Conservation (phyloP, 83 land plant genomes). For the Picea mariana region DNA sequence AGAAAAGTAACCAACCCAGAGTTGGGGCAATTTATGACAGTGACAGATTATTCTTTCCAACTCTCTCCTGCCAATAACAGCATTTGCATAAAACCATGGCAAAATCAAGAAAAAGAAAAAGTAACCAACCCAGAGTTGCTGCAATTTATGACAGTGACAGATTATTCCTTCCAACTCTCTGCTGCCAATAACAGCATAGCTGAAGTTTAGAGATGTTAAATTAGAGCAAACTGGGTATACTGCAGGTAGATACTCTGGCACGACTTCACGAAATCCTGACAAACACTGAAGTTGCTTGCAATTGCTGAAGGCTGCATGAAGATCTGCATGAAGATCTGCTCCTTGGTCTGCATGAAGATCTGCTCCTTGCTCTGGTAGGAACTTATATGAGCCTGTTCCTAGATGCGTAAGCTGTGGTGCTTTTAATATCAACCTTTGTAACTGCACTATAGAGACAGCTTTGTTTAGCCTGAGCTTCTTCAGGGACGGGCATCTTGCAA, state of each 20-base stretch:
- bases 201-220: slow-evolving; percentile 75
- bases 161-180: slow-evolving; percentile 65
- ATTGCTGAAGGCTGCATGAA: slow-evolving; percentile 39
- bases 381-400: slow-evolving; percentile 65
- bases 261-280: slow-evolving; percentile 78
- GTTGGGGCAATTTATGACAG: slow-evolving; percentile 70
- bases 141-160: slow-evolving; percentile 66
- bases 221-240: slow-evolving; percentile 74
- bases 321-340: slow-evolving; percentile 21
- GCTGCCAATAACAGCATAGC: slow-evolving; percentile 65
- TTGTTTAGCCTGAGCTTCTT: slow-evolving; percentile 58
- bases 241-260: slow-evolving; percentile 50
- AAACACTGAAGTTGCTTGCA: slow-evolving; percentile 64
- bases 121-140: slow-evolving; percentile 73
- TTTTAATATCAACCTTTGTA: slow-evolving; percentile 46
- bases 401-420: slow-evolving; percentile 79
- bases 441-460: slow-evolving; percentile 49
- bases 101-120: slow-evolving; percentile 1
- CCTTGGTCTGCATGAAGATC: slow-evolving; percentile 9
- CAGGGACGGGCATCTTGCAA: slow-evolving; percentile 61
- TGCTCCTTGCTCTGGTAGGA: slow-evolving; percentile 14
- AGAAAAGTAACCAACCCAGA: slow-evolving; percentile 65
- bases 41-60: slow-evolving; percentile 57
- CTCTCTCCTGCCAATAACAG: slow-evolving; percentile 49
- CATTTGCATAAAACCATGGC: slow-evolving; percentile 22